phyloP scores from a whole-genome alignment of 805 yeast species.

The Nakazawaea sp. region DNA sequence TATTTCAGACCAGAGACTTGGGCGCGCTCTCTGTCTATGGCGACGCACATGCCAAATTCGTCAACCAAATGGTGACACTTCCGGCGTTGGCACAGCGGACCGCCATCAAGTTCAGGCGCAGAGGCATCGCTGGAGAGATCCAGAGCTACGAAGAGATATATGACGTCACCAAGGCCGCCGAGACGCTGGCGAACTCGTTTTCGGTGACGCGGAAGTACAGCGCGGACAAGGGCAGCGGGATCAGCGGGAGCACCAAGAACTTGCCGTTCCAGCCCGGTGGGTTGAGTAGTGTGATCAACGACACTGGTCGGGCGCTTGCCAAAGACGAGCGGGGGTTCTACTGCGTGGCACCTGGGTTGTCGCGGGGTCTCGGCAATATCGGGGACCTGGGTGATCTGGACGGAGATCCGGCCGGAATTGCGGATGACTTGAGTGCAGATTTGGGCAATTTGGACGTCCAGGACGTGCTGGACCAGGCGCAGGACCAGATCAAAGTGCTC shows the following conservation, averaged over 20 bases:
- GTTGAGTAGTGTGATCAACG: conserved; percentile 23
- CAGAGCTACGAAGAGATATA: conserved; percentile 55
- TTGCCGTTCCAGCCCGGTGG: conserved; percentile 97
- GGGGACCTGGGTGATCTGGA: conserved; percentile 12
- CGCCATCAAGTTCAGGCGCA: conserved; percentile 57
- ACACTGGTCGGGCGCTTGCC: conserved; percentile 40
- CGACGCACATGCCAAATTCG: conserved; percentile 25
- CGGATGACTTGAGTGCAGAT: background rate
- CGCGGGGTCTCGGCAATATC: conserved; percentile 71
- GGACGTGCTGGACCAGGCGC: background rate
- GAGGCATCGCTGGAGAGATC: conserved; percentile 72
- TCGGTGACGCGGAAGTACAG: conserved; percentile 66
- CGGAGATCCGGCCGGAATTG: conserved; percentile 4
- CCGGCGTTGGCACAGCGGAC: conserved; percentile 66
- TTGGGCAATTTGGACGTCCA: background rate
- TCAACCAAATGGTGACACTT: conserved; percentile 37
- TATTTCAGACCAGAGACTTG: conserved; percentile 49
- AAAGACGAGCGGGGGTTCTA: conserved; percentile 70
- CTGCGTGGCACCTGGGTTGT: conserved; percentile 77
- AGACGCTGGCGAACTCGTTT: conserved; percentile 62
- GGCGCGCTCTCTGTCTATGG: conserved; percentile 13
- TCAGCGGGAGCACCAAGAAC: conserved; percentile 65
- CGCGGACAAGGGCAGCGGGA: conserved; percentile 44
- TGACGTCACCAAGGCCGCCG: conserved; percentile 37
- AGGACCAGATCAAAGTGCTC: conserved; percentile 20